A percentile compares a stretch with the other conserved stretches of the same genome.
phyloP scores from a whole-genome alignment of 306 rosid species.

The Rosa lucieae region DNA sequence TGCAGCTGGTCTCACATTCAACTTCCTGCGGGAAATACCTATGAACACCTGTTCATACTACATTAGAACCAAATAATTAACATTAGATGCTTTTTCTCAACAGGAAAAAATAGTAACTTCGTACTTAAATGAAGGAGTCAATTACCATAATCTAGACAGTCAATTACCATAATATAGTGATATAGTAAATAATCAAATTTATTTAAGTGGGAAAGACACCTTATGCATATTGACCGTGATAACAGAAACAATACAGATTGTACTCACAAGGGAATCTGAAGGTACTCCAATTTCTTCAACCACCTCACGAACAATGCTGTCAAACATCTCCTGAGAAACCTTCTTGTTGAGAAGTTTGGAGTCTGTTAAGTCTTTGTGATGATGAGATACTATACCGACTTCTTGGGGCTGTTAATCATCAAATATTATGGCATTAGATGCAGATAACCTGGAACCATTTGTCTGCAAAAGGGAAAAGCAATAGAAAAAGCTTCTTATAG shows the following conservation, averaged over 20 bases:
- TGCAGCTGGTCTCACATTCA: constrained; percentile 78
- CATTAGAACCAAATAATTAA: constrained; percentile 34
- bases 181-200: background rate
- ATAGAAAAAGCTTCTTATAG: constrained; percentile 1
- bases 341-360: constrained; percentile 33
- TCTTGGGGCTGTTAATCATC: constrained; percentile 77
- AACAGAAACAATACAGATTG: background rate
- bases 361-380: constrained; percentile 44
- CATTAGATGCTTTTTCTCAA: constrained; percentile 19
- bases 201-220: background rate
- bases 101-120: background rate
- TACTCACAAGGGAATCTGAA: constrained; percentile 73
- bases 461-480: constrained; percentile 16
- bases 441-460: constrained; percentile 13
- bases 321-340: constrained; percentile 82
- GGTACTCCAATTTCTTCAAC: constrained; percentile 98
- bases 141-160: background rate
- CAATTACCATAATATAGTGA: background rate
- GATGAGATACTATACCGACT: constrained; percentile 58
- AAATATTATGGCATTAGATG: constrained; percentile 21
- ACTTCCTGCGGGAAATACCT: constrained; percentile 73
- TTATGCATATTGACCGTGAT: background rate
- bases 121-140: background rate
- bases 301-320: constrained; percentile 88
- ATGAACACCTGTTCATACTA: constrained; percentile 64